These are phyloP conservation scores for Salix purpurea DNA, from an alignment of 345 rosid genomes.

Conservation along the genomic window DNA sequence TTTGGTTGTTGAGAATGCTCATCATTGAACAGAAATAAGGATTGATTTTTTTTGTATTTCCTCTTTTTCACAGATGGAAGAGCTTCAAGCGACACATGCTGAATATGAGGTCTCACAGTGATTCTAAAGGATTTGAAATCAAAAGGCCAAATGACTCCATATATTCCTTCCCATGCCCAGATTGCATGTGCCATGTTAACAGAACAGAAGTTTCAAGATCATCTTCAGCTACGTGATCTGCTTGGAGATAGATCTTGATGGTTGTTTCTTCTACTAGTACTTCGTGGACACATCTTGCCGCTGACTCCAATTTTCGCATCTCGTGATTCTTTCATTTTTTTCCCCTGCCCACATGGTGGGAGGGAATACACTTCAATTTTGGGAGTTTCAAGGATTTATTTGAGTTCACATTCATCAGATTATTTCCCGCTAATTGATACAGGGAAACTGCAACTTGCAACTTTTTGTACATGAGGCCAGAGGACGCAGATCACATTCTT, in stretches of 20 bases:
- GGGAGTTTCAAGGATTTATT: conserved; percentile 29
- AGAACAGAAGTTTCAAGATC: conserved; percentile 51
- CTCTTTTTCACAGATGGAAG: conserved; percentile 62
- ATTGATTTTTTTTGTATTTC: not conserved
- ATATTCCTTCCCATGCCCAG: conserved; percentile 92
- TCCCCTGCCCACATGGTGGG: conserved; percentile 24
- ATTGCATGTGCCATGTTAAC: conserved; percentile 87
- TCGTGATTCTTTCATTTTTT: conserved; percentile 50
- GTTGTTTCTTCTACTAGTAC: conserved; percentile 22
- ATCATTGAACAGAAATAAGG: not conserved
- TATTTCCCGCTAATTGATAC: conserved; percentile 19
- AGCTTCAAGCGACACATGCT: conserved; percentile 86
- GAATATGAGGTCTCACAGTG: conserved; percentile 87
- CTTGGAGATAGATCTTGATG: conserved; percentile 1
- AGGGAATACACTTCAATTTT: conserved; percentile 32
- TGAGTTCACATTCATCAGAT: conserved; percentile 28
- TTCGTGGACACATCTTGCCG: conserved; percentile 23
- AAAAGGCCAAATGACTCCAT: conserved; percentile 83
- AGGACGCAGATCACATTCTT: conserved; percentile 14
- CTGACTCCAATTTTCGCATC: conserved; percentile 29
- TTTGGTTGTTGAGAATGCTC: not conserved
- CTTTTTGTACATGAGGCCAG: conserved; percentile 34
- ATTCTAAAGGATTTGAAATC: conserved; percentile 86
- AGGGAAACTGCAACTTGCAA: conserved; percentile 27
- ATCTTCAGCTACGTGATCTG: conserved; percentile 32